Evolutionary conservation across 441 rosid species (phyloP).

Genomic region (Erodium chrysanthum): DNA sequence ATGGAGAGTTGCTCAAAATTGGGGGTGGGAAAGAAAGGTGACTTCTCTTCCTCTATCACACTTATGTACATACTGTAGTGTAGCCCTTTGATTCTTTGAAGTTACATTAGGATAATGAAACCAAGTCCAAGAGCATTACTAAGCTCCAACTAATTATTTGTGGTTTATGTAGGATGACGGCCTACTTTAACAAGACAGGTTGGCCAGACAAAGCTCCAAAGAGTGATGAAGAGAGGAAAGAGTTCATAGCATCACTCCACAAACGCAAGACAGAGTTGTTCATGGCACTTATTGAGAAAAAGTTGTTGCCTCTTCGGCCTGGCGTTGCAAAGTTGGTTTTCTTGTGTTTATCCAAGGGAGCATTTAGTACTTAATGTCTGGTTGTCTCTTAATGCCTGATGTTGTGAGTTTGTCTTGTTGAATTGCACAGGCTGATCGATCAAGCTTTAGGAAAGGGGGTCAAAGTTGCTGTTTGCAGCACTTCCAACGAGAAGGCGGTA

Average conservation of each 20-base stretch:
- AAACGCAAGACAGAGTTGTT: conserved; percentile 77
- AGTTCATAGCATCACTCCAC: conserved; percentile 79
- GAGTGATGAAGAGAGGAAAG: conserved; percentile 71
- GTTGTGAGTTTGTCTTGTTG: conserved; percentile 13
- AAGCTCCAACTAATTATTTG: neutral
- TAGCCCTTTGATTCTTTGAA: neutral
- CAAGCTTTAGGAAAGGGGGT: conserved; percentile 78
- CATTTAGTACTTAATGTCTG: neutral
- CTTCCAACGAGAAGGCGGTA: conserved; percentile 99
- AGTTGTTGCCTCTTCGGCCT: conserved; percentile 81
- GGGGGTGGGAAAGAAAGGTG: conserved; percentile 96
- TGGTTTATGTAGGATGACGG: conserved; percentile 61
- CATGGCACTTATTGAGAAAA: conserved; percentile 84
- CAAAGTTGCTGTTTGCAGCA: conserved; percentile 86
- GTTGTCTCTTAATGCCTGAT: neutral
- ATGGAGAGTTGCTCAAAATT: conserved; percentile 82
- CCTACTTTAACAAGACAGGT: conserved; percentile 71
- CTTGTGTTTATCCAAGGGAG: conserved; percentile 12
- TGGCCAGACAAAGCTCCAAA: conserved; percentile 92
- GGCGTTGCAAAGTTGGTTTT: conserved; percentile 73
- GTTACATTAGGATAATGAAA: neutral
- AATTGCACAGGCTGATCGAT: conserved; percentile 59
- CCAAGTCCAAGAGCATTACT: neutral
- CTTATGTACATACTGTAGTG: neutral
- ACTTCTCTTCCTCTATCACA: neutral